Evolutionary conservation across 192 early-diverging fungal genomes (phyloP).

Genomic region (Radiomyces spectabilis): DNA sequence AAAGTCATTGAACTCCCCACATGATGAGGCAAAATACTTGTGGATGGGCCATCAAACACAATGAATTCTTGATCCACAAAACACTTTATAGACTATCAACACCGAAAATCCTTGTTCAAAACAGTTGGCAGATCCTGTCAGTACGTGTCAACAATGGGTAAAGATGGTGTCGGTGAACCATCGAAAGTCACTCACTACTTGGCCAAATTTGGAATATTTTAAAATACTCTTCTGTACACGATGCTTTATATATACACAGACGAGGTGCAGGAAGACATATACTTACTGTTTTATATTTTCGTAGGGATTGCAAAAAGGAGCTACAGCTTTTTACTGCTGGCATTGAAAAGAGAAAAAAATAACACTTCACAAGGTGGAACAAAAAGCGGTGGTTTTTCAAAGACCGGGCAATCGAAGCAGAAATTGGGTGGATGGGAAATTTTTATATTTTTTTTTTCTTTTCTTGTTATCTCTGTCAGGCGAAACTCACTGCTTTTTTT

Average conservation of each 20-base stretch:
- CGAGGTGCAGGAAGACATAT: no score
- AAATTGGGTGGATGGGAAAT: no score
- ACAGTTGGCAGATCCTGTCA: background rate
- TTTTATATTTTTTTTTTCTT: background rate
- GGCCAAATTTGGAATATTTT: background rate
- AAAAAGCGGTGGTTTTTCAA: no score
- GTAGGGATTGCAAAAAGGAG: background rate
- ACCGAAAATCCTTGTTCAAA: background rate
- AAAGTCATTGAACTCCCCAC: no score
- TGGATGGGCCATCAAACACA: no score
- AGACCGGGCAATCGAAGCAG: no score
- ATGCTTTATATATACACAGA: no score
- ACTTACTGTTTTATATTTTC: background rate
- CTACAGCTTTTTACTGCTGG: background rate
- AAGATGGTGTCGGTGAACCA: background rate
- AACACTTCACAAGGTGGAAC: background rate
- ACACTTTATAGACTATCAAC: no score
- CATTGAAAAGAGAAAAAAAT: background rate
- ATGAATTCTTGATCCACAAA: no score
- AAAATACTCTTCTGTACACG: no score
- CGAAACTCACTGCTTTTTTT: background rate
- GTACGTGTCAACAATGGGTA: background rate
- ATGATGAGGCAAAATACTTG: no score
- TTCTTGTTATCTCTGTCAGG: background rate
- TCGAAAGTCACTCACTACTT: background rate